Conservation (phyloP, 148 eudicot genomes). For the Vaccinium corymbosum region DNA sequence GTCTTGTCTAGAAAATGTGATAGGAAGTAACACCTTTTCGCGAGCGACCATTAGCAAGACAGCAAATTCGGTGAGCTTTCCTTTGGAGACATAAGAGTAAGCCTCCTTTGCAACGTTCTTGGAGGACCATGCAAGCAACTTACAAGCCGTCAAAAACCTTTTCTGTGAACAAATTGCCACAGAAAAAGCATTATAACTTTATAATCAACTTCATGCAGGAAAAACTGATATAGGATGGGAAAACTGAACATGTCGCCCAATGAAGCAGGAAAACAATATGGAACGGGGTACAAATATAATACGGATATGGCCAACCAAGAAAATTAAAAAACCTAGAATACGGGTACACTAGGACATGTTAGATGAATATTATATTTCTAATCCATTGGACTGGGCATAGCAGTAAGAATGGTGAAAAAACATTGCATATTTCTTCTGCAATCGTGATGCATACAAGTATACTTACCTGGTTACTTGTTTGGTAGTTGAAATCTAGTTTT, state of each 20-base stretch:
- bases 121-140: neutral
- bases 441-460: too few relatives aligned
- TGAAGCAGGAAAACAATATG: neutral
- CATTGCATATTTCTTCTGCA: too few relatives aligned
- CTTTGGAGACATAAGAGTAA: neutral
- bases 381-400: too few relatives aligned
- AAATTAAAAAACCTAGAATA: too few relatives aligned
- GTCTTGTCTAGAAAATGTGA: neutral
- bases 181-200: neutral
- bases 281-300: too few relatives aligned
- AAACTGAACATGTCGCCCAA: neutral
- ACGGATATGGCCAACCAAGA: neutral
- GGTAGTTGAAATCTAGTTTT: too few relatives aligned
- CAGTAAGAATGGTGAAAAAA: too few relatives aligned
- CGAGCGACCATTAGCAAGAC: neutral
- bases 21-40: neutral
- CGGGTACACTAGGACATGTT: too few relatives aligned
- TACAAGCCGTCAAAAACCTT: neutral
- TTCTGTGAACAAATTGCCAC: neutral
- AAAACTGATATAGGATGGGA: too few relatives aligned
- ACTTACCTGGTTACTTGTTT: too few relatives aligned
- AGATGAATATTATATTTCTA: too few relatives aligned
- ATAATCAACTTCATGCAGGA: too few relatives aligned
- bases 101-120: neutral
- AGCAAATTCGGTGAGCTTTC: neutral